Conservation (phyloP, 176 grass and related monocot genomes). For the Carex pumila region DNA sequence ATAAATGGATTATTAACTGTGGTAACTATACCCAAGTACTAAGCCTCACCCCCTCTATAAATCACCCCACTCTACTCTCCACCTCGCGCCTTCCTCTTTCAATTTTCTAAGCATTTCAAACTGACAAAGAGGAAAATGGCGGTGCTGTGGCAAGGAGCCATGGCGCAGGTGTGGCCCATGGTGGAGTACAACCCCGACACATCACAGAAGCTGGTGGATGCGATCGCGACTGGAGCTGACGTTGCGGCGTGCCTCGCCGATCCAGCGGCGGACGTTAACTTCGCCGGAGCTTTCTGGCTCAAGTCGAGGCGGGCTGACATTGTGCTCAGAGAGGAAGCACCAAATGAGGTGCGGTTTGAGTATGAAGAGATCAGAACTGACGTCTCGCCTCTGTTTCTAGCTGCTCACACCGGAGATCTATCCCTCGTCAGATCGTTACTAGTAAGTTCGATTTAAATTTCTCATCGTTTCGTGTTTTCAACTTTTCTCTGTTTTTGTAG, state of each 20-base stretch:
- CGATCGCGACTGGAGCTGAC: conserved; percentile 48
- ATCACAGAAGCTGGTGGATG: conserved; percentile 84
- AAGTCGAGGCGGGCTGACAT: conserved; percentile 45
- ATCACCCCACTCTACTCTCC: conserved; percentile 8
- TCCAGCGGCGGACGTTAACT: conserved; percentile 73
- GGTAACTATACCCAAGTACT: conserved; percentile 33
- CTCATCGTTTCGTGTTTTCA: neutral
- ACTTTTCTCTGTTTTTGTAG: neutral
- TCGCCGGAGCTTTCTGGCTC: conserved; percentile 81
- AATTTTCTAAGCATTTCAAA: conserved; percentile 34
- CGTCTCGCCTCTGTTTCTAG: conserved; percentile 89
- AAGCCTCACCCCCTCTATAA: conserved; percentile 29
- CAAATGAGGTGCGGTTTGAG: conserved; percentile 45
- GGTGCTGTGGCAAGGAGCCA: conserved; percentile 53
- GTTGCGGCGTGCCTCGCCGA: conserved; percentile 50
- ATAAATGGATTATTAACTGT: neutral
- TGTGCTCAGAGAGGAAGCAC: conserved; percentile 51
- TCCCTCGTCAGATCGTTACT: conserved; percentile 68
- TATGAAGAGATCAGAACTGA: conserved; percentile 90
- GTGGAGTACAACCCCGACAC: conserved; percentile 35
- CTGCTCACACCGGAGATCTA: conserved; percentile 75
- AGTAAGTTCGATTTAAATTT: conserved; percentile 27
- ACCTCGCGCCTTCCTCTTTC: conserved; percentile 56
- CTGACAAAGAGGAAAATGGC: conserved; percentile 31
- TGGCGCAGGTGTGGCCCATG: conserved; percentile 71